phyloP scores from a whole-genome alignment of 192 early-diverging fungal genomes.

The Coemansia sp. region DNA sequence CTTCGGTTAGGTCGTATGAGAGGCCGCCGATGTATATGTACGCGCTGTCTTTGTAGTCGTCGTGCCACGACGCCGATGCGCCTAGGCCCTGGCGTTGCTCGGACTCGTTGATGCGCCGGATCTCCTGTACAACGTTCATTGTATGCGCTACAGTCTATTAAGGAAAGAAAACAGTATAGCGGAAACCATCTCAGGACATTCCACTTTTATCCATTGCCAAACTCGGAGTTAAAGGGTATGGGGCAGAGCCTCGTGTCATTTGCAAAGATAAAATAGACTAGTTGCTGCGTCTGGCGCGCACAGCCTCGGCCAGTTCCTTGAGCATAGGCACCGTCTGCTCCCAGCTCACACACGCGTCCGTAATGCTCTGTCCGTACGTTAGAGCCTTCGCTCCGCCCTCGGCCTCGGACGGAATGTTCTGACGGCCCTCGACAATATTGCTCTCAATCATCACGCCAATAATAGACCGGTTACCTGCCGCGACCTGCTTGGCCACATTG shows the following conservation, averaged over 20 bases:
- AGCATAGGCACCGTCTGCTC: slow-evolving; percentile 78
- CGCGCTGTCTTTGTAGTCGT: slow-evolving; percentile 84
- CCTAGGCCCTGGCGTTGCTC: slow-evolving; percentile 59
- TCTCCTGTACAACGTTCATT: slow-evolving; percentile 81
- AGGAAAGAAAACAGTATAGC: neutral
- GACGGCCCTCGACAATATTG: slow-evolving; percentile 84
- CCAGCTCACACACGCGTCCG: slow-evolving; percentile 92
- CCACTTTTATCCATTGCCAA: neutral
- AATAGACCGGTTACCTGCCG: slow-evolving; percentile 63
- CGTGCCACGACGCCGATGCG: slow-evolving; percentile 77
- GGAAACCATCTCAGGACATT: neutral
- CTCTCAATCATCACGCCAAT: slow-evolving; percentile 95
- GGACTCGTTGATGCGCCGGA: slow-evolving; percentile 73
- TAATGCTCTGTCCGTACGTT: slow-evolving; percentile 88
- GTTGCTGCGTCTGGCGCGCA: slow-evolving; percentile 42
- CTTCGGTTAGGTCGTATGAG: slow-evolving; percentile 82
- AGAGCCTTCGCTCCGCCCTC: slow-evolving; percentile 61
- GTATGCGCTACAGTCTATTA: neutral
- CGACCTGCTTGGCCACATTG: slow-evolving; percentile 71
- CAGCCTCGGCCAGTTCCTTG: slow-evolving; percentile 73
- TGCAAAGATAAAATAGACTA: neutral
- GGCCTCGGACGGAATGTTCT: slow-evolving; percentile 72
- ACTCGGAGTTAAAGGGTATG: neutral
- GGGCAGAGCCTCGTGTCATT: neutral
- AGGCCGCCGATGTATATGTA: slow-evolving; percentile 89